Conservation (phyloP, 306 rosid species). For the Canavalia gladiata region DNA sequence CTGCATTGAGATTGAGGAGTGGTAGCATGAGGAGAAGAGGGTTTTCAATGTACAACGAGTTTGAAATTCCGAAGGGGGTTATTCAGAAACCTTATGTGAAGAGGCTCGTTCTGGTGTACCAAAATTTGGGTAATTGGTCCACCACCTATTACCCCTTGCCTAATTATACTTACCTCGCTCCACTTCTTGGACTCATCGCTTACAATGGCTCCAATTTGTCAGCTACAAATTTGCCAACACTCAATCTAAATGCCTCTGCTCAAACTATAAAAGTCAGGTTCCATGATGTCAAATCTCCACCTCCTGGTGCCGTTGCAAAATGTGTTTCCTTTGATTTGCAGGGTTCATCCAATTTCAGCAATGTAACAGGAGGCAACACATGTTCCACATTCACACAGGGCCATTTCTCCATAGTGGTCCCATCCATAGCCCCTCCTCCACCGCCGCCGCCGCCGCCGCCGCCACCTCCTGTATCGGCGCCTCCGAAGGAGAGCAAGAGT, state of each 20-base stretch:
- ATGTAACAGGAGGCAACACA: conserved; percentile 52
- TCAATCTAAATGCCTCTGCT: conserved; percentile 53
- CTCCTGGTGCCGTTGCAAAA: conserved; percentile 56
- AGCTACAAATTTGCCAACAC: conserved; percentile 51
- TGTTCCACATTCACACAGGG: conserved; percentile 67
- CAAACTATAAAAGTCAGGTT: conserved; percentile 63
- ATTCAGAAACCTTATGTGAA: conserved; percentile 62
- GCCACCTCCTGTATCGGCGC: conserved; percentile 43
- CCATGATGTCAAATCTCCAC: conserved; percentile 51
- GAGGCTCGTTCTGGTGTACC: conserved; percentile 89
- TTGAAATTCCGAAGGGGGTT: conserved; percentile 58
- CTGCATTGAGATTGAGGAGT: conserved; percentile 71
- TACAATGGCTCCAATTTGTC: conserved; percentile 62
- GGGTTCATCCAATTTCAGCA: conserved; percentile 60
- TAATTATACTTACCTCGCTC: conserved; percentile 69
- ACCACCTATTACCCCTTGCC: conserved; percentile 56
- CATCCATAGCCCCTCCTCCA: conserved; percentile 51
- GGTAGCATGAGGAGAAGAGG: conserved; percentile 78
- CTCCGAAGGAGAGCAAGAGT: conserved; percentile 47
- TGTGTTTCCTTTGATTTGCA: conserved; percentile 63
- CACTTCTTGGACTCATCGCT: conserved; percentile 75
- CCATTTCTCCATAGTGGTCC: conserved; percentile 70
- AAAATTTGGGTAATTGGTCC: conserved; percentile 72
- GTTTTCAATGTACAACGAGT: conserved; percentile 61
- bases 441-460: background rate